phyloP scores from a whole-genome alignment of 805 yeast genomes.

The Yarrowia sp. region DNA sequence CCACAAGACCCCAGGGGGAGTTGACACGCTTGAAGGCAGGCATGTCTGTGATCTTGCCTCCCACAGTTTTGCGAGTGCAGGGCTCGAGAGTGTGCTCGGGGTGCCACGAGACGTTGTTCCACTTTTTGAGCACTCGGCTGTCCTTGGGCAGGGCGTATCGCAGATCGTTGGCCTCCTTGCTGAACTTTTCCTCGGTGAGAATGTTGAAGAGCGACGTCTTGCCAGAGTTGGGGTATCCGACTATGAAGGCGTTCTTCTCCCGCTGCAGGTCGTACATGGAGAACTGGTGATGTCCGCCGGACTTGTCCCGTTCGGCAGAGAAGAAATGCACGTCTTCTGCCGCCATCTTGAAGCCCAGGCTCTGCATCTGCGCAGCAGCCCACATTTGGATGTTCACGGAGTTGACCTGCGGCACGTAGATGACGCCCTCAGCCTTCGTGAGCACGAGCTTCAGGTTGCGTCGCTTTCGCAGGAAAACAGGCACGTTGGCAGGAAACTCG shows the following conservation, averaged over 20 bases:
- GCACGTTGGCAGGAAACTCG: slow-evolving; percentile 23
- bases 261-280: background rate
- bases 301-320: background rate
- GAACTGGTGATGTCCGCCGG: background rate
- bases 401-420: slow-evolving; percentile 21
- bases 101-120: slow-evolving; percentile 4
- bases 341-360: slow-evolving; percentile 3
- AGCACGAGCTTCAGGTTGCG: slow-evolving; percentile 30
- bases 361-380: slow-evolving; percentile 16
- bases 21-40: slow-evolving; percentile 1
- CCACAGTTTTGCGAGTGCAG: background rate
- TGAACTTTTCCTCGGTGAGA: background rate
- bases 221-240: slow-evolving; percentile 9
- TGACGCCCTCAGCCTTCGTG: slow-evolving; percentile 26
- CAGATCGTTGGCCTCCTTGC: background rate
- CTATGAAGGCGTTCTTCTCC: background rate
- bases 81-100: background rate
- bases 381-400: slow-evolving; percentile 11
- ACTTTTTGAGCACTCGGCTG: background rate
- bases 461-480: background rate
- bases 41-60: background rate
- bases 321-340: slow-evolving; percentile 6
- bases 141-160: background rate
- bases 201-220: slow-evolving; percentile 11
- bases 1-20: slow-evolving; percentile 1